phyloP scores from a whole-genome alignment of 2,329 filamentous ascomycete genomes.

The Graphilbum sp. region DNA sequence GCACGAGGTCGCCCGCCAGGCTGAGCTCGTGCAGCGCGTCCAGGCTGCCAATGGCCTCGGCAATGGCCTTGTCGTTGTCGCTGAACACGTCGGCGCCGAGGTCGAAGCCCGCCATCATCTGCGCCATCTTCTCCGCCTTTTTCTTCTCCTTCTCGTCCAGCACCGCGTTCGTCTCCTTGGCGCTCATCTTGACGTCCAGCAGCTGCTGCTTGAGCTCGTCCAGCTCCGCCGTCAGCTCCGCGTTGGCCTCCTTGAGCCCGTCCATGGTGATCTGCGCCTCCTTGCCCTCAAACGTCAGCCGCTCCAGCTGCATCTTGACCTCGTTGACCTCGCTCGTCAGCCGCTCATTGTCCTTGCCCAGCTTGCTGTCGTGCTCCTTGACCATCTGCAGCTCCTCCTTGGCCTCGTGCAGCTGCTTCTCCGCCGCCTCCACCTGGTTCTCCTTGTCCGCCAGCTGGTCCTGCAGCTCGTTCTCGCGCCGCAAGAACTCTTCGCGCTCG shows the following conservation, averaged over 20 bases:
- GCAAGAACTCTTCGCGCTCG: conserved; percentile 87
- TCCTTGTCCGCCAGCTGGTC: conserved; percentile 93
- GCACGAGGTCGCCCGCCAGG: conserved; percentile 59
- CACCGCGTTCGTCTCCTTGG: conserved; percentile 79
- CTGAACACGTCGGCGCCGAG: conserved; percentile 86
- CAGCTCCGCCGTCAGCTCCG: conserved; percentile 77
- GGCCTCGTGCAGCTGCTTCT: conserved; percentile 65
- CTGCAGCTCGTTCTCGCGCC: conserved; percentile 90
- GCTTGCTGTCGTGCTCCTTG: conserved; percentile 71
- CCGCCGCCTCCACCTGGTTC: conserved; percentile 58
- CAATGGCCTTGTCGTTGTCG: conserved; percentile 75
- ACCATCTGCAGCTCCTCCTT: conserved; percentile 75
- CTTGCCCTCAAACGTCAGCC: conserved; percentile 88
- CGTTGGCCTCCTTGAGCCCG: conserved; percentile 85
- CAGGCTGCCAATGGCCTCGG: conserved; percentile 68
- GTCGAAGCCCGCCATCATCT: conserved; percentile 99
- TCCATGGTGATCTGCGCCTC: conserved; percentile 98
- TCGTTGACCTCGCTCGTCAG: conserved; percentile 78
- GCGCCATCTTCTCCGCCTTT: conserved; percentile 98
- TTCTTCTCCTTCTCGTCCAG: conserved; percentile 96
- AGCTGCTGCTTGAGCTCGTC: conserved; percentile 95
- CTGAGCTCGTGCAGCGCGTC: conserved; percentile 65
- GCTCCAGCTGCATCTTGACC: conserved; percentile 91
- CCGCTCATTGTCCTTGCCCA: conserved; percentile 80
- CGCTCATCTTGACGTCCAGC: conserved; percentile 88